Conservation (phyloP, 176 grass and related monocot species). For the Urochloa ruziziensis region DNA sequence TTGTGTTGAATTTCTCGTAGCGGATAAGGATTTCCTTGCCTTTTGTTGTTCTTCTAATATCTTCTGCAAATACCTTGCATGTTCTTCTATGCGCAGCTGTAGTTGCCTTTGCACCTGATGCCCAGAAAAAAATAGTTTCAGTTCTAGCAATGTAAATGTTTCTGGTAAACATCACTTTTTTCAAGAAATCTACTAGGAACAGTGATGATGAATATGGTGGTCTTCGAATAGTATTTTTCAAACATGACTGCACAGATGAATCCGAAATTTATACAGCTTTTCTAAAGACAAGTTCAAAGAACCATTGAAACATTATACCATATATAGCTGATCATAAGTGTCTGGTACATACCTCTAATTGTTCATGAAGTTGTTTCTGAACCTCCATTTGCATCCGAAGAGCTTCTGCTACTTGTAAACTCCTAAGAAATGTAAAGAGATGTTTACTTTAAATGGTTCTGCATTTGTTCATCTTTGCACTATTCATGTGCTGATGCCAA, state of each 20-base stretch:
- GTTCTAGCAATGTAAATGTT: background rate
- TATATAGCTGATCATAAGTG: background rate
- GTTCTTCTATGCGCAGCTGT: conserved; percentile 77
- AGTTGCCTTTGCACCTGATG: conserved; percentile 76
- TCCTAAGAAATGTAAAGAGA: conserved; percentile 33
- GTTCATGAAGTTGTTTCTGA: conserved; percentile 86
- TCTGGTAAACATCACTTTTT: background rate
- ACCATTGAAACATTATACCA: background rate
- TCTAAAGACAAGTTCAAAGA: background rate
- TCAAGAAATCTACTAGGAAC: background rate
- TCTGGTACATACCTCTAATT: conserved; percentile 56
- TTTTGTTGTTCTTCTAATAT: conserved; percentile 59
- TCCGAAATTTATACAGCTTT: background rate
- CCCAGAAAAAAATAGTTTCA: background rate
- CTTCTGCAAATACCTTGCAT: conserved; percentile 77
- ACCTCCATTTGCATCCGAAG: conserved; percentile 87
- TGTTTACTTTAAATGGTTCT: background rate
- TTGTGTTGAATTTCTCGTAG: conserved; percentile 16
- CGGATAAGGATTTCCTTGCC: conserved; percentile 28
- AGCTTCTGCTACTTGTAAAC: conserved; percentile 57
- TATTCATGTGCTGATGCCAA: background rate
- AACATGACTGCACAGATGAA: conserved; percentile 2
- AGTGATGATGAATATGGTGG: background rate
- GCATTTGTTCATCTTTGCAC: background rate
- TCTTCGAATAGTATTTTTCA: background rate